Base-by-base conservation (phyloP, 2,329 filamentous ascomycete genomes). In the Tolypocladium paradoxum region DNA sequence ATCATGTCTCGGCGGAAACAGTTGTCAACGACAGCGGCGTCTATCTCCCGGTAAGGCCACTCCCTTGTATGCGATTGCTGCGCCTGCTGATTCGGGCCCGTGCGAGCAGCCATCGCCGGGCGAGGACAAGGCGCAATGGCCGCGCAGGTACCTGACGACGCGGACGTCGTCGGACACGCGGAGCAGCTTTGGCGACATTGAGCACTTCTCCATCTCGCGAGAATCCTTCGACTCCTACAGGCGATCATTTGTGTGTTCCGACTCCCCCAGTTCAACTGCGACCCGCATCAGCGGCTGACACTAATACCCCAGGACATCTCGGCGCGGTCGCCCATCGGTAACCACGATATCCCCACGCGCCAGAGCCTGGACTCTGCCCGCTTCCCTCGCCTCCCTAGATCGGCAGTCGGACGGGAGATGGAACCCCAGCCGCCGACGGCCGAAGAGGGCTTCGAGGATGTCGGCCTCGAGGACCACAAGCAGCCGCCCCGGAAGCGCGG, bases 161-260 rank as follows among this genome's bases (percentile, higher is more conserved):
- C 73, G 78, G 53, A 73, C 72, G 45, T 83, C 81, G 6, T 76
- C 73, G 59, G 77, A 81, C 58, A 78, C 74, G 34, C 71, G 72
- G 53, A 83, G 79, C 65, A 81, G 86, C 61, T 75, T 88, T 55
- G 83, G 84, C 62, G 90, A 95, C 57, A 91, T 90, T 61, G 92
- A 97, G 66, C 90, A 87, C 16, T 97, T 97, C 68, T 90, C 87
- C 58, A 97, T 97, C 67, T 96, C 91, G 37, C 82, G 92, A 63
- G 93, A 97, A 72, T 96, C 91, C 2, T 97, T 97, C 65, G 93
- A 97, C 68, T 96, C 91, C 3, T 97, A 97, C 72, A 81, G 93
- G 58, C 84, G 93, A 63, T 96, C 91, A 58, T 97, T 97, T 74
- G 92, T 96, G 79, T 61, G 86, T 76, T 16, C 37, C 14, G 8